phyloP scores from a whole-genome alignment of 371 early-diverging fungal species.

The Sporodiniella umbellata region DNA sequence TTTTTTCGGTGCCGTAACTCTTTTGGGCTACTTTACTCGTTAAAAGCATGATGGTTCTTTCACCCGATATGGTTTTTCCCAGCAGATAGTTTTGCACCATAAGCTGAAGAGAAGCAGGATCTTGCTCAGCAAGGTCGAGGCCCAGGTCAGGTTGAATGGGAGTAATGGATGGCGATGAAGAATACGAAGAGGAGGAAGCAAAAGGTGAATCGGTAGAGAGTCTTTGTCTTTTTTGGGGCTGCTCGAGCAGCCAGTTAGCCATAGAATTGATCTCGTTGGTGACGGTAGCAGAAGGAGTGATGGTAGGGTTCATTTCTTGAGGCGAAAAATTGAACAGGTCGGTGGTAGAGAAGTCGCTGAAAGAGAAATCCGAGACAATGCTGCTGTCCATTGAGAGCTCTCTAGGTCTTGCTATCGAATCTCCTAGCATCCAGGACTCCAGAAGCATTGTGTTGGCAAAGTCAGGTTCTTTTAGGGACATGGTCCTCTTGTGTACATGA shows the following conservation, averaged over 20 bases:
- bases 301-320: not conserved
- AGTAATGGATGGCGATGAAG: slow-evolving; percentile 36
- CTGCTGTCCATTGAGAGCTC: not conserved
- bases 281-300: slow-evolving; percentile 11
- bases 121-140: slow-evolving; percentile 13
- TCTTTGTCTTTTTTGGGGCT: slow-evolving; percentile 17
- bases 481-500: slow-evolving; percentile 21
- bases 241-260: slow-evolving; percentile 22
- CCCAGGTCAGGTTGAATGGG: slow-evolving; percentile 24
- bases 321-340: slow-evolving; percentile 10
- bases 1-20: slow-evolving; percentile 82
- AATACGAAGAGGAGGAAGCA: slow-evolving; percentile 19
- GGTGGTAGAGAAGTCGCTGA: slow-evolving; percentile 26
- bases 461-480: slow-evolving; percentile 32
- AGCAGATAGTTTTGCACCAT: slow-evolving; percentile 44
- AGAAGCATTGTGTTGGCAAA: slow-evolving; percentile 49
- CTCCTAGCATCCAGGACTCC: slow-evolving; percentile 58
- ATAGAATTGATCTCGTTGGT: slow-evolving; percentile 16
- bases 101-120: slow-evolving; percentile 21
- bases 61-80: slow-evolving; percentile 60
- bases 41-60: slow-evolving; percentile 68
- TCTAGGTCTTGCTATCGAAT: slow-evolving; percentile 9
- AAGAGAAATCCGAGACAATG: slow-evolving; percentile 26
- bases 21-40: slow-evolving; percentile 85
- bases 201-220: slow-evolving; percentile 14